Evolutionary conservation across 1,284 basidiomycete genomes (phyloP), one percentile per base, ranked within the genome.

Genomic region (Naganishia sp.): DNA sequence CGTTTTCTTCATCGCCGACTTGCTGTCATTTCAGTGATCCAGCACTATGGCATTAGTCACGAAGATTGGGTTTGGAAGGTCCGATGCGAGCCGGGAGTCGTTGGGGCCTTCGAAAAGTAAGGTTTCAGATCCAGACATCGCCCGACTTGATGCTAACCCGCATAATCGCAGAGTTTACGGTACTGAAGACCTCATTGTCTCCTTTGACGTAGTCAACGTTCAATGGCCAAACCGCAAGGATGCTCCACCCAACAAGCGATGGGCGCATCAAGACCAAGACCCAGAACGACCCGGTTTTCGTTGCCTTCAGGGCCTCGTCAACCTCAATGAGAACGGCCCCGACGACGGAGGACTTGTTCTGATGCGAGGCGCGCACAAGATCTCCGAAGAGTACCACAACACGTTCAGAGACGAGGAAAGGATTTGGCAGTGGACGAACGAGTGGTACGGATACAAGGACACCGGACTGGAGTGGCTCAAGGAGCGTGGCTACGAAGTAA

Each of bases 301-400:
- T 41, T 47, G 31, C 51, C 32, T 21, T 32, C 41, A 64, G 32
- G 42, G 43, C 46, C 76, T 80, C 62, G 73, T 77, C 50, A 80
- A 81, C 69, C 71, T 80, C 32, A 69, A 71, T 47, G 69, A 45
- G 3, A 79, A 79, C 69, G 80, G 80, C 1, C 76, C 76, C 1
- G 65, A 77, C 32, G 80, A 81, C 56, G 80, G 80, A 42, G 80
- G 80, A 6, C 72, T 81, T 25, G 75, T 80, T 71, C 77, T 81
- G 31, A 74, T 79, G 65, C 73, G 76, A 57, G 76, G 76, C 21
- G 74, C 73, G 10, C 70, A 73, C n/a, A 63, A 68, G 11, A 68
- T 80, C 4, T 74, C 76, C 52, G 71, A 72, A 63, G 67, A 80
- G 67, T 79, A 51, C 47, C 60, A 63, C 49, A 51, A 39, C 35